These are phyloP conservation scores for Ceratopteris richardii DNA, from an alignment of 75 land plant genomes.

Conservation along the genomic window DNA sequence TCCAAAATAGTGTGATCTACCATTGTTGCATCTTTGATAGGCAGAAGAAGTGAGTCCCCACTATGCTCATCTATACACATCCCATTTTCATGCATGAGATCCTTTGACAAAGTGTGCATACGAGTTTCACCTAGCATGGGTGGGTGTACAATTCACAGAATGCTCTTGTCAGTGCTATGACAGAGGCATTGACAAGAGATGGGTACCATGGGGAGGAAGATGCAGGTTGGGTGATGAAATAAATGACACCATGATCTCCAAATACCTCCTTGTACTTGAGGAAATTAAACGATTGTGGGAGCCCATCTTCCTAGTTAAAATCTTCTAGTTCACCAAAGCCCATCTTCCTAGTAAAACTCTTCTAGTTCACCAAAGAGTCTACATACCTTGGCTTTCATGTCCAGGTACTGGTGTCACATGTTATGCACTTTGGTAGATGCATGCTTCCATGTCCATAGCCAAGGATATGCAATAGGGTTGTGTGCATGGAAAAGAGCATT, in stretches of 20 bases:
- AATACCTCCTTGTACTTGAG: conserved; percentile 58
- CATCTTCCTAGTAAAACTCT: conserved; percentile 37
- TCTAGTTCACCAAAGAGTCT: conserved; percentile 5
- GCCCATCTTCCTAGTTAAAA: no score
- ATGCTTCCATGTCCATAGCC: conserved; percentile 75
- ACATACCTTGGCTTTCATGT: conserved; percentile 57
- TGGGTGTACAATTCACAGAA: not conserved
- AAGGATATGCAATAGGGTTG: conserved; percentile 51
- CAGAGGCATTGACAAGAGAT: not conserved
- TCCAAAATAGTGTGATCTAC: not conserved
- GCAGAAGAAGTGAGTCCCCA: not conserved
- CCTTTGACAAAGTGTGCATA: not conserved
- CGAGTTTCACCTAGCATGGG: not conserved
- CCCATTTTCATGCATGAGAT: not conserved
- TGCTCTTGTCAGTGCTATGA: not conserved
- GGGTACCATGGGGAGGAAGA: not conserved
- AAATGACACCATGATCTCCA: conserved; percentile 29
- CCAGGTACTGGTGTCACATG: conserved; percentile 70
- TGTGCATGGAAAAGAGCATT: conserved; percentile 45
- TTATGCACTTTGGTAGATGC: conserved; percentile 74
- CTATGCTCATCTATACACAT: not conserved
- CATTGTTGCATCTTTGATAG: not conserved
- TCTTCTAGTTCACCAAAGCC: no score
- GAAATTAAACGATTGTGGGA: conserved; percentile 71
- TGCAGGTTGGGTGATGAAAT: not conserved